Evolutionary conservation across 225 moss, liverwort and hornwort species (phyloP).

Genomic region (Climacium dendroides): DNA sequence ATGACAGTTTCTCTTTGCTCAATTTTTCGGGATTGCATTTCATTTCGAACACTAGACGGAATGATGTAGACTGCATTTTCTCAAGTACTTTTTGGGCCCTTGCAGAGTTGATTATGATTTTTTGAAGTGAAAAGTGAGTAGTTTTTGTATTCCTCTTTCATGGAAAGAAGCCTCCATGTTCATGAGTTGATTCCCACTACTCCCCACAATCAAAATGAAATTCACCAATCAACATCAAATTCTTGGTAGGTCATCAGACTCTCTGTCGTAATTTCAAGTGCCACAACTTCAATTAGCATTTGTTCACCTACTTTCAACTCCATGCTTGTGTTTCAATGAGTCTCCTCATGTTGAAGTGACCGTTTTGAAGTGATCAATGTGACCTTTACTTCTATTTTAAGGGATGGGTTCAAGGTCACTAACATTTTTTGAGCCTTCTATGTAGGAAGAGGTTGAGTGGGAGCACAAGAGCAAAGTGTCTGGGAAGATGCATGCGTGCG

Average conservation of each 20-base stretch:
- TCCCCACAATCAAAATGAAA: background rate
- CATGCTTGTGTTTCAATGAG: background rate
- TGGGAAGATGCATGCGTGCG: constrained; percentile 88
- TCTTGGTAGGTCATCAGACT: background rate
- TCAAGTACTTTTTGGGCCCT: background rate
- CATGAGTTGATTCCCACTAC: background rate
- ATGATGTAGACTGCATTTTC: background rate
- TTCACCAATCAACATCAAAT: background rate
- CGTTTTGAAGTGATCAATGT: too few relatives aligned
- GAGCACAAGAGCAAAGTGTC: constrained; percentile 43
- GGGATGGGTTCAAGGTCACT: background rate
- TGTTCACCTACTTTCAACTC: background rate
- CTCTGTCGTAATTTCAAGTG: too few relatives aligned
- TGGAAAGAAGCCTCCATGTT: background rate
- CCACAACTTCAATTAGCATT: too few relatives aligned
- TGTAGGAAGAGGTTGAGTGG: constrained; percentile 66
- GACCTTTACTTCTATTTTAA: background rate
- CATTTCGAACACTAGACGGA: background rate
- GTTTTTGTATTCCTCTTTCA: background rate
- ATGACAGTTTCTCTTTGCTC: background rate
- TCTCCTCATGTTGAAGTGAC: background rate
- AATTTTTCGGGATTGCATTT: background rate
- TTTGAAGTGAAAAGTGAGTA: background rate
- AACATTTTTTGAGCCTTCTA: background rate
- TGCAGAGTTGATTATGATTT: background rate